phyloP scores from a whole-genome alignment of 2,329 filamentous ascomycete genomes.

The Nothomitra cinnamomea region DNA sequence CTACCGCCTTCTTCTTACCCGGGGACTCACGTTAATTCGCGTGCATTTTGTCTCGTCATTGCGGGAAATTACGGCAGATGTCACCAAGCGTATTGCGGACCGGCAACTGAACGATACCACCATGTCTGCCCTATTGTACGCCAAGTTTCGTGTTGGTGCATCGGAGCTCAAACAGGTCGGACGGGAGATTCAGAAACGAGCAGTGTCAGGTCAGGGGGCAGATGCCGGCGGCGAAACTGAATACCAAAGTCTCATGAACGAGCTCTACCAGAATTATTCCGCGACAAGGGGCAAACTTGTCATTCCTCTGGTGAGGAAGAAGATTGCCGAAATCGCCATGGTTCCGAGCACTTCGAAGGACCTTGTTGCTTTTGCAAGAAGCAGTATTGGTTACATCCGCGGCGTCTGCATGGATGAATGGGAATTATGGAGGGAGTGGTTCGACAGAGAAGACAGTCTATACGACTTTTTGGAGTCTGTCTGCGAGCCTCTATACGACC shows the following conservation, averaged over 20 bases:
- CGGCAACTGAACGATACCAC: constrained; percentile 55
- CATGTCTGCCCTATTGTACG: constrained; percentile 52
- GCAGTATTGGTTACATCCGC: constrained; percentile 46
- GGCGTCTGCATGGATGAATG: constrained; percentile 51
- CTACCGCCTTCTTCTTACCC: constrained; percentile 64
- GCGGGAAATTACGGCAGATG: constrained; percentile 43
- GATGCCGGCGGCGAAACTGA: constrained; percentile 37
- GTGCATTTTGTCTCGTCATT: constrained; percentile 48
- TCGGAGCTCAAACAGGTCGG: constrained; percentile 48
- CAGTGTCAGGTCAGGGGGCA: constrained; percentile 37
- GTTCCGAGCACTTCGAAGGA: constrained; percentile 44
- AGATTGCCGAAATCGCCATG: constrained; percentile 37
- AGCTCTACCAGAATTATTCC: constrained; percentile 46
- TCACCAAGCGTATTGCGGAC: constrained; percentile 44
- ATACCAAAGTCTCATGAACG: constrained; percentile 48
- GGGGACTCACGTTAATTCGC: constrained; percentile 48
- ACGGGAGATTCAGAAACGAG: constrained; percentile 49
- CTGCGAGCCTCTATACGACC: constrained; percentile 50
- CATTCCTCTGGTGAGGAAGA: constrained; percentile 44
- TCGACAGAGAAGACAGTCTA: constrained; percentile 41
- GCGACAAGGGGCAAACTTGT: constrained; percentile 40
- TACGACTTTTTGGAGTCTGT: constrained; percentile 51
- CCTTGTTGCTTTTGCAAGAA: constrained; percentile 45
- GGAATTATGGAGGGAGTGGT: constrained; percentile 50
- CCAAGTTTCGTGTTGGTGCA: constrained; percentile 52